Evolutionary conservation across 2,329 filamentous ascomycete species (phyloP), one percentile per base, ranked within the genome.

Genomic region (Neopestalotiopsis rosae): DNA sequence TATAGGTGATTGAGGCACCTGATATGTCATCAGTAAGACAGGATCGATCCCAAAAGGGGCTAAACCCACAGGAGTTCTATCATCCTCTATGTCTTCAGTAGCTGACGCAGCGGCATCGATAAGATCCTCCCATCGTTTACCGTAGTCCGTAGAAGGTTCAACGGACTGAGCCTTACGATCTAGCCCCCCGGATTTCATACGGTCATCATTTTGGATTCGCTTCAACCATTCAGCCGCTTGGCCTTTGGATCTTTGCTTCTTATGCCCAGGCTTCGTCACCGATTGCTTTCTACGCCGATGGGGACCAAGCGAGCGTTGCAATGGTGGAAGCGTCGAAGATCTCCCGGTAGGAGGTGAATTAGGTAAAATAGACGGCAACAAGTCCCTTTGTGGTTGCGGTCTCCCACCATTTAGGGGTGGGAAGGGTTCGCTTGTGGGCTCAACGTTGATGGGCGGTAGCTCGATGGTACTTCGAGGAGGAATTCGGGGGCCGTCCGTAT

Each of bases 61-160:
- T 74, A 72, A 74, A 86, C 91, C 86, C 88, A 97, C 93, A 77
- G 93, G 93, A 79, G 94, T 97, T 78, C 95, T 89, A 80, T 97
- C 95, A 77, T 95, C 94, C 79, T 97, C 94, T 77, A 96, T 88
- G 75, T 92, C 95, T 82, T 97, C 95, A 3, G 94, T 97, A 34
- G 95, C 94, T 71, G 94, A 97, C 40, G 95, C 94, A 67, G 88
- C 95, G 66, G 95, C 95, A 81, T 98, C 95, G 72, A 98, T 97
- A 70, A 98, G 86, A 80, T 98, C 95, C 81, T 97, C 94, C 96
- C 95, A 98, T 76, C 95, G 88, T 83, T 96, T 97, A 72, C 94
- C 94, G 81, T 93, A 92, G 69, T 92, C 91, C 24, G 89, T 90
- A 68, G 91, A 89, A 30, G 95, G 94, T 80, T 98, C 95, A 57